Percentiles rank a stretch among this genome's conserved stretches.
These are phyloP conservation scores for Vickermania spadyakhi DNA, from an alignment of 208 protist genomes.

Conservation along the genomic window DNA sequence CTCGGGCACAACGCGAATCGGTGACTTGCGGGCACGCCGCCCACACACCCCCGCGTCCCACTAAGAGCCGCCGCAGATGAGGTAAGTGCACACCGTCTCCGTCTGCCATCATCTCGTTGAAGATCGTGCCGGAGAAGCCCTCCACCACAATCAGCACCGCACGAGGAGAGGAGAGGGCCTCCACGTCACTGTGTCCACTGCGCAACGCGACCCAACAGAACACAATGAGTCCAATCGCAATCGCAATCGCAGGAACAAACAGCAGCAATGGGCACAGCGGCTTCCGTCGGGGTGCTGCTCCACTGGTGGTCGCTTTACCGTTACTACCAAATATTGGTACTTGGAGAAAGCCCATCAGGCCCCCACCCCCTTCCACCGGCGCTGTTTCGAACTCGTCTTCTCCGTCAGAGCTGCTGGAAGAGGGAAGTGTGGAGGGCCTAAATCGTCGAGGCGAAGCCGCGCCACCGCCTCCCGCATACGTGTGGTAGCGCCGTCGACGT, in stretches of 20 bases:
- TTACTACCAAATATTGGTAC: slow-evolving; percentile 1
- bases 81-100: slow-evolving; percentile 33
- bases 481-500: background rate
- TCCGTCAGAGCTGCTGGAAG: background rate
- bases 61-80: slow-evolving; percentile 40
- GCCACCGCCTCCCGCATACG: background rate
- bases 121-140: slow-evolving; percentile 45
- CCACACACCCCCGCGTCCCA: slow-evolving; percentile 18
- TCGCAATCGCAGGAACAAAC: slow-evolving; percentile 42
- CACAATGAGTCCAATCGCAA: slow-evolving; percentile 20
- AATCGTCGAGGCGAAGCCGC: background rate
- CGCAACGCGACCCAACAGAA: slow-evolving; percentile 23
- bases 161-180: slow-evolving; percentile 28
- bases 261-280: slow-evolving; percentile 52
- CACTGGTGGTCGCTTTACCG: slow-evolving; percentile 33
- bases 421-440: too few relatives aligned
- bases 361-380: background rate
- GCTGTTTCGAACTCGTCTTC: background rate
- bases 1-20: slow-evolving; percentile 41
- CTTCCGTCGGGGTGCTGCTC: slow-evolving; percentile 28
- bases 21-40: slow-evolving; percentile 24
- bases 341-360: background rate
- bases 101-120: slow-evolving; percentile 27
- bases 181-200: slow-evolving; percentile 20
- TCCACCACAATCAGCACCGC: slow-evolving; percentile 60